Base-by-base conservation (phyloP, 1,284 basidiomycete genomes). In the Dichomitus squalens region DNA sequence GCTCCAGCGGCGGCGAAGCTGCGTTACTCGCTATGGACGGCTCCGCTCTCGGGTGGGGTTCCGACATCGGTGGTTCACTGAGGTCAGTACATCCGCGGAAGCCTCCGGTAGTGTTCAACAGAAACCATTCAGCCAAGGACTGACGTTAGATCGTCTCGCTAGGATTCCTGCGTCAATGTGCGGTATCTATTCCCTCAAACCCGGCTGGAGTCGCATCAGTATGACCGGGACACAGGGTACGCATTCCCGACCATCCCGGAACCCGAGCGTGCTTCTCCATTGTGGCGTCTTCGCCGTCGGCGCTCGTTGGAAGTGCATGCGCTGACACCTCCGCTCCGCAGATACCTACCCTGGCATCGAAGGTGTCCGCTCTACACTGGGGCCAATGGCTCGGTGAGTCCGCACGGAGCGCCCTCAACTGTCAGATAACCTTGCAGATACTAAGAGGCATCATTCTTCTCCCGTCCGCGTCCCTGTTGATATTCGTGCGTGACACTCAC, bases 141-240 rank as follows among this genome's bases (percentile, higher is more conserved):
- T 47, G 29, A 31, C 44, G 20, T 14, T 7, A 31, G 25, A 47
- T 20, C 29, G 8, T 20, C 12, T 18, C 18, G 27, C 8, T 27
- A 60, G 95, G 16, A 95, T 96, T 53, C 95, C 95, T 0, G 78
- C 92, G 0, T 80, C 83, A 2, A 94, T 89, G 68, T 92, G 88
- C 60, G 95, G 95, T 0, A 78, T 92, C 29, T 96, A 89, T 66
- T 84, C 88, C 7, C 66, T 96, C 44, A 96, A 95, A 70, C 90
- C 94, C 3, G 82, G 79, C 9, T 47, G 70, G 53, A 77, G 79
- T 1, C 75, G 90, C 27, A 75, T 87, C 35, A 82, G 83, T 36
- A 66, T 64, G 39, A 62, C 68, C 14, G 88, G 89, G 0, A 70
- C 78, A 11, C 44, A 47, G 31, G 44, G 73, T 67, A 73, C 75